Conservation (phyloP, 2,329 filamentous ascomycete genomes). For the Metarhizium guizhouense region DNA sequence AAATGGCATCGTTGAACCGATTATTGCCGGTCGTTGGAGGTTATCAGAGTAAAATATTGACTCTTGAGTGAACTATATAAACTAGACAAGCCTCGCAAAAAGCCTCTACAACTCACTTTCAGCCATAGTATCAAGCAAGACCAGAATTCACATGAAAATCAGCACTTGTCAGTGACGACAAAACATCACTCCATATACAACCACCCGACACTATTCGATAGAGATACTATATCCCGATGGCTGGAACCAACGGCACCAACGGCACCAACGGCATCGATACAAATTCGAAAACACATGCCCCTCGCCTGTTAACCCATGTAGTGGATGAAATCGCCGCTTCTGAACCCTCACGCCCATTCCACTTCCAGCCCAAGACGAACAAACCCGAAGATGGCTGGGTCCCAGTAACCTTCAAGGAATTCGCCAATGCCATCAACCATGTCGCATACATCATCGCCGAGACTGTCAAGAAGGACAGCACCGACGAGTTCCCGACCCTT, state of each 20-base stretch:
- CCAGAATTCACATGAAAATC: too few relatives aligned
- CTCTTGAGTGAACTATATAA: too few relatives aligned
- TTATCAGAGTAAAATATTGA: too few relatives aligned
- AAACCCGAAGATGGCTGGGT: conserved; percentile 17
- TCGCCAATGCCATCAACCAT: conserved; percentile 22
- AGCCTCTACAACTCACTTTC: too few relatives aligned
- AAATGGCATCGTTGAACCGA: too few relatives aligned
- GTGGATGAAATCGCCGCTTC: conserved; percentile 14
- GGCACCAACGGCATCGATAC: background rate
- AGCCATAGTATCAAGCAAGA: too few relatives aligned
- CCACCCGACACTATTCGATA: background rate
- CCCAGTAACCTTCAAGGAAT: conserved; percentile 16
- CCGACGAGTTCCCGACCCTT: conserved; percentile 22
- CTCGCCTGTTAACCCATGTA: conserved; percentile 12
- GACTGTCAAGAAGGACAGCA: conserved; percentile 18
- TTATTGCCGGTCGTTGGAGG: too few relatives aligned
- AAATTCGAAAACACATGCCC: background rate
- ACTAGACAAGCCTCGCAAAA: too few relatives aligned
- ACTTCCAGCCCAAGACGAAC: conserved; percentile 24
- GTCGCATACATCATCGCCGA: conserved; percentile 21
- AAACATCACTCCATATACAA: background rate
- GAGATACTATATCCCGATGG: background rate
- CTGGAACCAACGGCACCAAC: too few relatives aligned
- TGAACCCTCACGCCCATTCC: conserved; percentile 23
- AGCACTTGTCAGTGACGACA: too few relatives aligned